Evolutionary conservation across 768 basidiomycete genomes (phyloP), one percentile per base, ranked within the genome.

Genomic region (Trametes meyenii): DNA sequence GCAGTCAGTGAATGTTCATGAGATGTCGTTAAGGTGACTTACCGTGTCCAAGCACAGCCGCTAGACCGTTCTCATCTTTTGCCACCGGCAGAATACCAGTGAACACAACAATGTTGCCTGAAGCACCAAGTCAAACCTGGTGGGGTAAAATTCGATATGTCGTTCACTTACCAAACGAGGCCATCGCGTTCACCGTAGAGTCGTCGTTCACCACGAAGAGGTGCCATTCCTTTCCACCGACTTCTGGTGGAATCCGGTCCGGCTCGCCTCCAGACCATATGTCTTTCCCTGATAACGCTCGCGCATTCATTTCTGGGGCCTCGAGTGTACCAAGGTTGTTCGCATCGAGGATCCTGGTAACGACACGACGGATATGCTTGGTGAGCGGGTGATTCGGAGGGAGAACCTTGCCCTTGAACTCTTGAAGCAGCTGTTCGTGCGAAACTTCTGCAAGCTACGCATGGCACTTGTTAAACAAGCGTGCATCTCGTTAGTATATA

Each of bases 41-140:
- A 90, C 94, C 93, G 72, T 97, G 95, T 0, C 90, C 85, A 2
- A 98, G 75, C 1, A 97, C 88, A 17, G 88, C 87, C 0, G 95
- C 92, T 0, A 98, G 76, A 0, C 92, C 93, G 67, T 89, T 83
- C 66, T 94, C 92, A 63, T 93, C 86, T 62, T 76, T 77, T 48
- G 86, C 87, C 6, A 95, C 75, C 0, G 90, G 92, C 3, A 97
- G 72, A 38, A 97, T 92, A 0, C 95, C 95, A 0, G 93, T 94
- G 69, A 92, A 96, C 11, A 98, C 90, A 35, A 94, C 82, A 55
- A 97, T 87, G 51, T 87, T 81, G 1, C 89, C 90, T 86, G 67
- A 26, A 3, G 62, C 14, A 39, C 16, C 54, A 16, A 26, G 35
- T 38, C 24, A 33, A 36, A 36, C 36, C 35, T 12, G 4, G 12